These are phyloP conservation scores for Jasminum sambac DNA, from an alignment of 257 asterid species.

Conservation along the genomic window DNA sequence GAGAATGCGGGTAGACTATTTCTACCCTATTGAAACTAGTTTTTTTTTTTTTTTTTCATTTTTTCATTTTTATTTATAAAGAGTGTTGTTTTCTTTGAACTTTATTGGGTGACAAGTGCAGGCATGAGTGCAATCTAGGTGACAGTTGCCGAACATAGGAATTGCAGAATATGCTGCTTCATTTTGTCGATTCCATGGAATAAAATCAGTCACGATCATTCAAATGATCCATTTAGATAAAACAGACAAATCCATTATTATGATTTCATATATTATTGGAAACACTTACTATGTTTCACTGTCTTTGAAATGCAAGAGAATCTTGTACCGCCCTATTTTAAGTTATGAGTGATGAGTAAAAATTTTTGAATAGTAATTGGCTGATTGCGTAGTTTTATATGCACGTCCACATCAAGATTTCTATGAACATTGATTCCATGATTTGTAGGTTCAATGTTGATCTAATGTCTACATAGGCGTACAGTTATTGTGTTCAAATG, in stretches of 20 bases:
- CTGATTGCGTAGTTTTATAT: not conserved
- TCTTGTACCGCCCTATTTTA: not conserved
- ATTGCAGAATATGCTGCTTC: not conserved
- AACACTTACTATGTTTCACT: not conserved
- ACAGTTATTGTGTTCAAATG: too few species aligned
- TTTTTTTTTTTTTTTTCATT: too few species aligned
- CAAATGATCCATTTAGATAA: not conserved
- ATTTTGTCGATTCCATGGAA: not conserved
- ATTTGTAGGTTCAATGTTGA: too few species aligned
- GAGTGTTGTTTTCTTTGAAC: not conserved
- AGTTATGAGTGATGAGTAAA: not conserved
- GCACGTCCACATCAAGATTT: not conserved
- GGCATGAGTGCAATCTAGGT: not conserved
- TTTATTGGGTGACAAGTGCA: not conserved
- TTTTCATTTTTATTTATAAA: too few species aligned
- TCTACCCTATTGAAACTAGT: not conserved
- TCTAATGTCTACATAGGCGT: too few species aligned
- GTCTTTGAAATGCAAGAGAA: not conserved
- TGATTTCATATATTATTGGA: not conserved
- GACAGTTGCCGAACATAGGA: not conserved
- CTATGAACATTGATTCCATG: not conserved
- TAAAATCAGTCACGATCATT: not conserved
- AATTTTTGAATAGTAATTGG: too few species aligned
- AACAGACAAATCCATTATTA: not conserved
- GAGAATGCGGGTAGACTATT: not conserved